Evolutionary conservation across 2,329 filamentous ascomycete genomes (phyloP).

Genomic region (Aurifilum marmelostoma): DNA sequence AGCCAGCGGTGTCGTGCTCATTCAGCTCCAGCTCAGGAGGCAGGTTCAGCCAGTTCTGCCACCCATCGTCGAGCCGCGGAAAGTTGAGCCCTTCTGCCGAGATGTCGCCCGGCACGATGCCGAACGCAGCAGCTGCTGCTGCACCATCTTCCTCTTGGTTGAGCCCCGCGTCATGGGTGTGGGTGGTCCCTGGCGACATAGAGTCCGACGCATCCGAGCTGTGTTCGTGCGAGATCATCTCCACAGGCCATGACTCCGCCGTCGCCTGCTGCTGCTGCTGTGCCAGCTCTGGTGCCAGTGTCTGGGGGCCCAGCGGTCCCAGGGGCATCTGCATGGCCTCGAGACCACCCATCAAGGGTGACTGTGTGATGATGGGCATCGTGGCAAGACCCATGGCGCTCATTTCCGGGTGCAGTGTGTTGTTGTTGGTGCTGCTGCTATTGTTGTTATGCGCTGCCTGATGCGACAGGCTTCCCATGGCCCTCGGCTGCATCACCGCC

Average conservation of each 20-base stretch:
- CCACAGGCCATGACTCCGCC: slow-evolving; percentile 11
- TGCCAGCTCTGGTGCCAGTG: neutral
- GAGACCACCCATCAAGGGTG: neutral
- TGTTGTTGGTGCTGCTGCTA: neutral
- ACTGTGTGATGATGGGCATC: slow-evolving; percentile 3
- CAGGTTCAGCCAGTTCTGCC: slow-evolving; percentile 20
- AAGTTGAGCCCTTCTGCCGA: slow-evolving; percentile 19
- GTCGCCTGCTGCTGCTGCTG: neutral
- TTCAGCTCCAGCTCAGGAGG: slow-evolving; percentile 10
- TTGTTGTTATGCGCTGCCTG: neutral
- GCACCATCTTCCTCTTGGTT: neutral
- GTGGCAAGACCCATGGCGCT: slow-evolving; percentile 11
- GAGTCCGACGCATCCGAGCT: slow-evolving; percentile 5
- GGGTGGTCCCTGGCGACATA: slow-evolving; percentile 9
- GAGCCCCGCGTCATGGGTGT: slow-evolving; percentile 1
- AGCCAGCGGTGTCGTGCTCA: slow-evolving; percentile 1
- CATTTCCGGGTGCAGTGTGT: slow-evolving; percentile 13
- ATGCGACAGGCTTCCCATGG: neutral
- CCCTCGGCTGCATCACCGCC: neutral
- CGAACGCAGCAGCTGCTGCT: slow-evolving; percentile 1
- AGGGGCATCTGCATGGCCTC: slow-evolving; percentile 2
- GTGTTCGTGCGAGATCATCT: slow-evolving; percentile 6
- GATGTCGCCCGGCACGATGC: neutral
- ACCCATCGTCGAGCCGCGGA: slow-evolving; percentile 16
- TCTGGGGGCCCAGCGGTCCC: neutral